phyloP scores from a whole-genome alignment of 352 stramenopile species.

The Phytophthora meadii region DNA sequence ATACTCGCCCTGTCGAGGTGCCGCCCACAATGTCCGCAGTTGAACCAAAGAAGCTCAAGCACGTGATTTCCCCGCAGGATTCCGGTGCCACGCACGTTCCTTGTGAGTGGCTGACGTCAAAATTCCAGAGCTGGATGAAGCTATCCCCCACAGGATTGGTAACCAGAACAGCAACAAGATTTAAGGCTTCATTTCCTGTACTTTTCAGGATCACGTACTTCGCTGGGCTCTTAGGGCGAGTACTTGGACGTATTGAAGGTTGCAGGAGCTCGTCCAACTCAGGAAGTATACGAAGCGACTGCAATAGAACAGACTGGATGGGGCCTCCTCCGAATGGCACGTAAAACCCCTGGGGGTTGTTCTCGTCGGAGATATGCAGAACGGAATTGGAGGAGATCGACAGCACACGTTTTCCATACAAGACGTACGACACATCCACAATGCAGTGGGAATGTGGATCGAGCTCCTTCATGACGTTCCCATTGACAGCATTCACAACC shows the following conservation, averaged over 20 bases:
- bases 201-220: conserved; percentile 63
- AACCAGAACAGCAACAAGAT: conserved; percentile 58
- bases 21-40: conserved; percentile 59
- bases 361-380: conserved; percentile 76
- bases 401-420: conserved; percentile 68
- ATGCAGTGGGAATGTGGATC: conserved; percentile 60
- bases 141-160: conserved; percentile 48
- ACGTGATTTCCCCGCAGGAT: conserved; percentile 55
- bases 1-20: conserved; percentile 50
- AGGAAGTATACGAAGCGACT: conserved; percentile 61
- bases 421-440: conserved; percentile 60
- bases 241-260: not conserved
- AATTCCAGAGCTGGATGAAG: conserved; percentile 81
- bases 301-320: conserved; percentile 65
- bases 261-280: conserved; percentile 15
- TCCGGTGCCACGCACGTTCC: conserved; percentile 54
- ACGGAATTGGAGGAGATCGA: conserved; percentile 65
- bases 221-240: conserved; percentile 2
- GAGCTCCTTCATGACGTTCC: conserved; percentile 86
- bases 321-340: conserved; percentile 61
- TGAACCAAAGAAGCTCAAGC: conserved; percentile 57
- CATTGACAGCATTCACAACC: conserved; percentile 80
- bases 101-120: conserved; percentile 71
- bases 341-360: conserved; percentile 76
- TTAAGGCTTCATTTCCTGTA: conserved; percentile 57